Conservation (phyloP, 2,329 filamentous ascomycete species). For the Beauveria australis region DNA sequence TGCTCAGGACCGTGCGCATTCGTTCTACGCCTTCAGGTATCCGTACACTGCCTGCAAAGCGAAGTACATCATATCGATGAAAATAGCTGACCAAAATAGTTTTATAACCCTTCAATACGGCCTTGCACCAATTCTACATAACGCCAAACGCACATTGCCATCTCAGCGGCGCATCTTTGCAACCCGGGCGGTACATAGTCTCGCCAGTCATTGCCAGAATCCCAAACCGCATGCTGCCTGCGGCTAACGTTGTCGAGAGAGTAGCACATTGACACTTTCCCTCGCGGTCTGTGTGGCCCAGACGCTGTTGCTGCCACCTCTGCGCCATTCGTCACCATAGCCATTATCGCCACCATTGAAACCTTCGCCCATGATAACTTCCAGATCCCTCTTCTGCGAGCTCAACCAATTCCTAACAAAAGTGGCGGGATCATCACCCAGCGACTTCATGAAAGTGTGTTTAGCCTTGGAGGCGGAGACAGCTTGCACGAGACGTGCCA, state of each 20-base stretch:
- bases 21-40: too few species aligned
- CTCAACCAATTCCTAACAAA: conserved; percentile 86
- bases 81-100: too few species aligned
- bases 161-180: too few species aligned
- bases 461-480: conserved; percentile 81
- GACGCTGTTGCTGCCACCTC: conserved; percentile 45
- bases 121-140: too few species aligned
- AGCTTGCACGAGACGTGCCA: conserved; percentile 75
- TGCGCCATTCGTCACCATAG: conserved; percentile 60
- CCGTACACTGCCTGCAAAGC: too few species aligned
- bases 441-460: conserved; percentile 73
- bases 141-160: too few species aligned
- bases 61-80: too few species aligned
- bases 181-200: too few species aligned
- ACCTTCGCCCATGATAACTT: conserved; percentile 78
- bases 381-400: conserved; percentile 83
- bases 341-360: conserved; percentile 50
- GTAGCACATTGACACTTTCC: conserved; percentile 55
- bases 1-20: not conserved
- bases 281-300: conserved; percentile 51
- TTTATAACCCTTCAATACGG: too few species aligned
- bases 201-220: too few species aligned
- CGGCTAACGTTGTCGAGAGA: conserved; percentile 41
- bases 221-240: too few species aligned
- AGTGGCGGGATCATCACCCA: conserved; percentile 72